phyloP scores from a whole-genome alignment of 148 eudicot genomes.

The Silene conica region DNA sequence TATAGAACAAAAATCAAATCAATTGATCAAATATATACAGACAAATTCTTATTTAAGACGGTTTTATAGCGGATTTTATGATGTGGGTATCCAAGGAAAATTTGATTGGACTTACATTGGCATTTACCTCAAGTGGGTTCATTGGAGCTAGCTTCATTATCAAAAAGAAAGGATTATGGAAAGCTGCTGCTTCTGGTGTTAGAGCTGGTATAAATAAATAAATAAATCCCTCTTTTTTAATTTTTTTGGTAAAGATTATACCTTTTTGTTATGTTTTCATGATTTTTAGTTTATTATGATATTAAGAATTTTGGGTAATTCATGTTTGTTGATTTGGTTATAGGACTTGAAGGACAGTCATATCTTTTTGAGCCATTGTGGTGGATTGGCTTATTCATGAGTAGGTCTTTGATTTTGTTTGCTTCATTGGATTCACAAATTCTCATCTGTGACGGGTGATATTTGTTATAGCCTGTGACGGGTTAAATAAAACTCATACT shows the following conservation, averaged over 20 bases:
- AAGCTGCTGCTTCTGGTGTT: slow-evolving; percentile 59
- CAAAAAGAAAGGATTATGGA: slow-evolving; percentile 71
- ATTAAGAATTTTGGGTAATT: background rate
- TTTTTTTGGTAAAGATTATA: background rate
- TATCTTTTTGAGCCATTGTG: slow-evolving; percentile 72
- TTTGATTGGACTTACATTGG: slow-evolving; percentile 55
- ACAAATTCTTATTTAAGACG: too few relatives aligned
- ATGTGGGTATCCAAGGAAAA: slow-evolving; percentile 54
- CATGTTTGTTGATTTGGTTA: slow-evolving; percentile 10
- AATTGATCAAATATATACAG: background rate
- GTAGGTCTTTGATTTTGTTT: slow-evolving; percentile 33
- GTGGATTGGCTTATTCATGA: slow-evolving; percentile 73
- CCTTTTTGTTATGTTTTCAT: slow-evolving; percentile 1
- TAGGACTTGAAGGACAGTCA: slow-evolving; percentile 61
- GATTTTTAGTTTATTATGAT: background rate
- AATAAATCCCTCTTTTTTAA: background rate
- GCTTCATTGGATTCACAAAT: too few relatives aligned
- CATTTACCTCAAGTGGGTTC: slow-evolving; percentile 59
- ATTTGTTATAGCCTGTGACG: too few relatives aligned
- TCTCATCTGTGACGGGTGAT: too few relatives aligned
- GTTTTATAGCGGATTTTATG: background rate
- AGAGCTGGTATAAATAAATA: slow-evolving; percentile 59
- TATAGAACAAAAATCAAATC: background rate
- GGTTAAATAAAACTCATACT: too few relatives aligned
- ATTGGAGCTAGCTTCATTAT: slow-evolving; percentile 71